A percentile compares a stretch with the other conserved stretches of the same genome.
Conservation (phyloP, 306 rosid species). For the Astragalus membranaceus region DNA sequence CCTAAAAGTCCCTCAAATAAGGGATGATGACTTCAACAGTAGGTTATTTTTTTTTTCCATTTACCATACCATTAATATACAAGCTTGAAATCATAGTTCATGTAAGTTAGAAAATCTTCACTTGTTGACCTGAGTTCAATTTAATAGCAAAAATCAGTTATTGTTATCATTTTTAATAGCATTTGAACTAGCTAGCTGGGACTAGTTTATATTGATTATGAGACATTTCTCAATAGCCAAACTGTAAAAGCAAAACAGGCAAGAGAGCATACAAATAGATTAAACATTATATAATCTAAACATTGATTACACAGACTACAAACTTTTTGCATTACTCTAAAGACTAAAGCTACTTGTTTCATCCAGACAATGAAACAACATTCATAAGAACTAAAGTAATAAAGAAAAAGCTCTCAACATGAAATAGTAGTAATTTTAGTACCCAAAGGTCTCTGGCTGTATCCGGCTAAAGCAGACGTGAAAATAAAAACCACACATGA, state of each 20-base stretch:
- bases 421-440: no score
- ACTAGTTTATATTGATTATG: no score
- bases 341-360: constrained; percentile 45
- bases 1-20: no score
- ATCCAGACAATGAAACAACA: constrained; percentile 66
- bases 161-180: no score
- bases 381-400: background rate
- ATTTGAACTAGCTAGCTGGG: no score
- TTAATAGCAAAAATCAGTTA: no score
- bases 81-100: background rate
- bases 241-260: background rate
- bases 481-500: background rate
- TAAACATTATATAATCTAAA: constrained; percentile 21
- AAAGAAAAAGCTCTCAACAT: constrained; percentile 8
- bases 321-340: constrained; percentile 27
- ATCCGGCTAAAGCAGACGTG: background rate
- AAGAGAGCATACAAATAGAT: background rate
- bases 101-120: no score
- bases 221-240: no score
- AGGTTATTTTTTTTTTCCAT: no score
- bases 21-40: no score
- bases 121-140: no score
- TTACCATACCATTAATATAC: background rate
- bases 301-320: constrained; percentile 28
- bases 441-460: no score